Base-by-base conservation (phyloP, 2,329 filamentous ascomycete genomes). In the Dothideomycetes sp. region DNA sequence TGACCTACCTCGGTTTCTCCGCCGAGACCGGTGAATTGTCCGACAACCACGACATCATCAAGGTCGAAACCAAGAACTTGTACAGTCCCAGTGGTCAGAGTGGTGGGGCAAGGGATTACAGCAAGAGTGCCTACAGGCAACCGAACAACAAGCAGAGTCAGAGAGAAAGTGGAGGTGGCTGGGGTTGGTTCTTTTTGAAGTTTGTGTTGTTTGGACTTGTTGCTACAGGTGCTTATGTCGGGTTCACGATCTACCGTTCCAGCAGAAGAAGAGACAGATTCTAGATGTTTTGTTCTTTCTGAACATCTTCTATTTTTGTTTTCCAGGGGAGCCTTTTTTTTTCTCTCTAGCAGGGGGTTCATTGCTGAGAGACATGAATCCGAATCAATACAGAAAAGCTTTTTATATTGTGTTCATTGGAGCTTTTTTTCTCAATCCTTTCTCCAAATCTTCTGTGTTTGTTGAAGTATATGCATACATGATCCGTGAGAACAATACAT, bases 41-140 rank as follows among this genome's bases (percentile, higher is more conserved):
- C 64, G 91, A 98, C 67, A 94, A 94, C 71, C 89, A 95, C 71
- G 91, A 98, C 65, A 93, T 98, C 62, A 78, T 96, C 59, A 82
- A 78, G 36, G 75, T 98, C 53, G 71, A 79, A 49, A 81, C 89
- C 43, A 83, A 82, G 70, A 98, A 95, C 63, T 69, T 98, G 47
- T 96, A 96, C 68, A 79, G 74, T 53, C 76, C 74, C 24, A 65
- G 69, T 22, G 57, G 56, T 15, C 50, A 50, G 28, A 50, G 51
- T 4, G 50, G 53, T 33, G 57, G 53, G 16, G 33, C 33, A 16
- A 64, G 60, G 51, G 67, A 64, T 49, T 56, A 63, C 43, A 60
- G 58, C 48, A 64, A 68, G 53, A 60, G 58, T 45, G 65, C 64
- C 50, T 54, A 52, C 42, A 40, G 15, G 22, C n/a, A n/a, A n/a